Percentiles rank a stretch among this genome's conserved stretches.
phyloP scores from a whole-genome alignment of 257 asterid genomes.

The Nicotiana undulata region DNA sequence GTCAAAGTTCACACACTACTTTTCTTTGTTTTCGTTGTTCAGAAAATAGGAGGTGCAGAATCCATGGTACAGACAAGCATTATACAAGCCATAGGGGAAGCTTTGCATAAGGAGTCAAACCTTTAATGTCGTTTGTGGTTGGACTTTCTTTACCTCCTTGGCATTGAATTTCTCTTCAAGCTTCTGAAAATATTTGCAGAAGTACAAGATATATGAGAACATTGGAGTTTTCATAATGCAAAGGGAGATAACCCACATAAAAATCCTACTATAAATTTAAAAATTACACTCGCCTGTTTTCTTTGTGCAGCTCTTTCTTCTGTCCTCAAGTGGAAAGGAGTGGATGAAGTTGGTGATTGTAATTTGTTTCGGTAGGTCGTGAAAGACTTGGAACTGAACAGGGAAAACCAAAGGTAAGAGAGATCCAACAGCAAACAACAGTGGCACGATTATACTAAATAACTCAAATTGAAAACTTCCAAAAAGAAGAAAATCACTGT shows the following conservation, averaged over 20 bases:
- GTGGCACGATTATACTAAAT: neutral
- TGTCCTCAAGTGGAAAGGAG: slow-evolving; percentile 68
- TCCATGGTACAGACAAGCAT: neutral
- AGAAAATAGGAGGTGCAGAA: neutral
- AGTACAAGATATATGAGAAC: neutral
- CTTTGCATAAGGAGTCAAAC: slow-evolving; percentile 20
- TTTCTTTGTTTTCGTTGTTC: neutral
- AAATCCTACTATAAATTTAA: neutral
- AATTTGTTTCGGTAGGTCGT: slow-evolving; percentile 60
- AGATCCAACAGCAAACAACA: neutral
- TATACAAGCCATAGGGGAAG: neutral
- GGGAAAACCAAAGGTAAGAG: neutral
- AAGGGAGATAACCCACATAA: neutral
- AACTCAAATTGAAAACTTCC: neutral
- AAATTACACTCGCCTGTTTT: slow-evolving; percentile 57
- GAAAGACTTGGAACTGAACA: slow-evolving; percentile 49
- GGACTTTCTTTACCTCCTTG: slow-evolving; percentile 48
- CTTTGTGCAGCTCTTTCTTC: slow-evolving; percentile 88
- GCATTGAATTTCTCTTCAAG: slow-evolving; percentile 83
- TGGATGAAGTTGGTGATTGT: slow-evolving; percentile 58
- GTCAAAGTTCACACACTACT: neutral
- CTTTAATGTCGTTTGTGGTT: slow-evolving; percentile 54
- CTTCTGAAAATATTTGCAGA: slow-evolving; percentile 40
- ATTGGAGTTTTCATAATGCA: neutral
- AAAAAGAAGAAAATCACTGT: neutral